Conservation (phyloP, 169 alveolate genomes). For the Eimeria necatrix region DNA sequence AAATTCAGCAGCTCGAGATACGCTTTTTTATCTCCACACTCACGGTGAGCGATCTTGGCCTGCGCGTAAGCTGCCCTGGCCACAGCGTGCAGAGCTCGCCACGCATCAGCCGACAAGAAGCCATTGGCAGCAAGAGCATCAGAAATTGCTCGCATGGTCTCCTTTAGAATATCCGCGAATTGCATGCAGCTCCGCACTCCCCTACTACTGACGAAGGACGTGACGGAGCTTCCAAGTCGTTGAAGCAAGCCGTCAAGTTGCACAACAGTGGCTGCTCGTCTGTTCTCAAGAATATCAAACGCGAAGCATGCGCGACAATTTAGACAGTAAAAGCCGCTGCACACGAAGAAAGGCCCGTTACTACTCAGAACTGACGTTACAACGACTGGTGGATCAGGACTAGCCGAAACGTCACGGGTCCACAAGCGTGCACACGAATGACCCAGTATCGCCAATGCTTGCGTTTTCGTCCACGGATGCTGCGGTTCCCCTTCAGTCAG, state of each 20-base stretch:
- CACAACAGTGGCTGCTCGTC: conserved; percentile 27
- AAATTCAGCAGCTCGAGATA: not conserved
- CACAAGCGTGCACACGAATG: conserved; percentile 49
- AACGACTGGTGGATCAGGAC: not conserved
- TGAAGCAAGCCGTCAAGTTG: not conserved
- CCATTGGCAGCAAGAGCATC: conserved; percentile 51
- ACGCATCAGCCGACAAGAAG: conserved; percentile 25
- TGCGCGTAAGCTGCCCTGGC: conserved; percentile 66
- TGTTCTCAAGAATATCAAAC: not conserved
- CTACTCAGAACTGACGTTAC: not conserved
- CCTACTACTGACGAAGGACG: not conserved
- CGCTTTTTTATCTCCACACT: not conserved
- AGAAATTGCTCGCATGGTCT: conserved; percentile 34
- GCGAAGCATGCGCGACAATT: conserved; percentile 2
- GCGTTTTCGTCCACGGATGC: conserved; percentile 19
- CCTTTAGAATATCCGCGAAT: not conserved
- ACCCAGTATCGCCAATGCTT: conserved; percentile 43
- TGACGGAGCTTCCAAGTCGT: not conserved
- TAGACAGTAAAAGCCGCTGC: conserved; percentile 29
- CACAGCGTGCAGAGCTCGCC: conserved; percentile 40
- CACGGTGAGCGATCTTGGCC: not conserved
- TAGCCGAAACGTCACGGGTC: not conserved
- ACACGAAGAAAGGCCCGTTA: not conserved
- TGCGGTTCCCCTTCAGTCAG: not conserved
- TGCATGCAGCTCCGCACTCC: not conserved